Base-by-base conservation (phyloP, 2,329 filamentous ascomycete genomes). In the Clonostachys byssicola region DNA sequence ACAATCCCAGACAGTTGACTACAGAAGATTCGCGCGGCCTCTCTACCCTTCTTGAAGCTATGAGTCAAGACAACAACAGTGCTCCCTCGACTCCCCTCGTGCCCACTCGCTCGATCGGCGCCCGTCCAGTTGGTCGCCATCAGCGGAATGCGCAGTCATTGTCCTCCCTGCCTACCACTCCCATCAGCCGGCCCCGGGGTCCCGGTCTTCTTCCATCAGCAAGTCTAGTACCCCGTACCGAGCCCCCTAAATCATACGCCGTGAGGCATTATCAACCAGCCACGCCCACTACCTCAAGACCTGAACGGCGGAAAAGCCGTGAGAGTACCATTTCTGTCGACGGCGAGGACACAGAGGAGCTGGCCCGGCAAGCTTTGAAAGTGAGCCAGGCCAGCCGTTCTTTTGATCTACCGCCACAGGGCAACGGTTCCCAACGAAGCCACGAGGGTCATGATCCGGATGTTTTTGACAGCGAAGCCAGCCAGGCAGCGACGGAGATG, bases 241-340 rank as follows among this genome's bases (percentile, higher is more conserved):
- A 81, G 66, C 77, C 79, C 13, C 70, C 70, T 5, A 73, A 75
- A 17, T 71, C 74, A 40, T 69, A 72, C 50, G 49, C 56, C 10
- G 63, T 60, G 49, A 53, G 60, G 43, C 68, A 70, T n/a, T 69
- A 69, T 48, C 59, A 67, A 3, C 69, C 73, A 6, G 71, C 69
- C n/a, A 30, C 23, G 10, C 75, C 74, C 0, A 72, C 75, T 2
- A 63, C 65, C 9, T 63, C 66, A 13, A 62, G 60, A 44, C 59
- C 62, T 35, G 69, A 72, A 17, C 71, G 71, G 43, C 80, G 81
- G 45, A 83, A 84, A 64, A 91, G 89, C 63, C 83, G 89, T 50
- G 90, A 95, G 63, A 92, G 88, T 68, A 95, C 89, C 2, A 91
- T 94, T 43, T 94, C 89, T 2, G 85, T 81, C 17, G 77, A 81